A percentile compares a stretch with the other conserved stretches of the same genome.
phyloP scores from a whole-genome alignment of 257 asterid genomes.

The Avicennia marina region DNA sequence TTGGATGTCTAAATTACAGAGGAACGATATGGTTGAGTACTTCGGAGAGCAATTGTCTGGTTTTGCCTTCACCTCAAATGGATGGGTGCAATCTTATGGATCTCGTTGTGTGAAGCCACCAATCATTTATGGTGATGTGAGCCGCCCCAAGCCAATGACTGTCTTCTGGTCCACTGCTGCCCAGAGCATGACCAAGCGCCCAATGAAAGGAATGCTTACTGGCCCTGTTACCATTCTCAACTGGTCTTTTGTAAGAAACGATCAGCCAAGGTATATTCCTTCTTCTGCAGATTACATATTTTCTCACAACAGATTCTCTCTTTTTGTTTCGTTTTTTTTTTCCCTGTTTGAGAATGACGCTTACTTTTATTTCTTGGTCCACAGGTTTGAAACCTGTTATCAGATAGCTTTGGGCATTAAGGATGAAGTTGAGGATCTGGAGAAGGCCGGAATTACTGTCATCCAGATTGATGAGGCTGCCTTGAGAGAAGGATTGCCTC shows the following conservation, averaged over 20 bases:
- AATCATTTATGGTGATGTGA: conserved; percentile 96
- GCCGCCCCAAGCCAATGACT: conserved; percentile 96
- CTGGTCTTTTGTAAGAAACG: conserved; percentile 96
- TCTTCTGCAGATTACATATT: too few species aligned
- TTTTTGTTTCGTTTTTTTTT: too few species aligned
- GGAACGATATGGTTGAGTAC: conserved; percentile 99
- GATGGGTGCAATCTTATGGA: conserved; percentile 98
- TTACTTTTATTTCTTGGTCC: background rate
- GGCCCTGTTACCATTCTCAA: conserved; percentile 98
- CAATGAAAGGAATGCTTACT: conserved; percentile 99
- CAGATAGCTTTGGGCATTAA: conserved; percentile 95
- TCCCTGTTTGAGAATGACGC: too few species aligned
- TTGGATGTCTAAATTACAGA: conserved; percentile 41
- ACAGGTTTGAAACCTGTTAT: conserved; percentile 84
- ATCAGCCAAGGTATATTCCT: conserved; percentile 91
- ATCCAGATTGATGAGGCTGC: conserved; percentile 98
- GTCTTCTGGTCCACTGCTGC: conserved; percentile 98
- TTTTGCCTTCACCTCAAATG: conserved; percentile 92
- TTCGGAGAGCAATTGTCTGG: conserved; percentile 98
- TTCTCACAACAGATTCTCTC: too few species aligned
- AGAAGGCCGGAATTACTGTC: conserved; percentile 84
- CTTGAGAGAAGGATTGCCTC: conserved; percentile 94
- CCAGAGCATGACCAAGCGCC: conserved; percentile 99
- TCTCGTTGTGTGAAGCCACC: conserved; percentile 99
- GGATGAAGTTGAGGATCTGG: conserved; percentile 97